A percentile compares a stretch with the other conserved stretches of the same genome.
Evolutionary conservation across 176 grass and related monocot genomes (phyloP).

Genomic region (Eleusine coracana): DNA sequence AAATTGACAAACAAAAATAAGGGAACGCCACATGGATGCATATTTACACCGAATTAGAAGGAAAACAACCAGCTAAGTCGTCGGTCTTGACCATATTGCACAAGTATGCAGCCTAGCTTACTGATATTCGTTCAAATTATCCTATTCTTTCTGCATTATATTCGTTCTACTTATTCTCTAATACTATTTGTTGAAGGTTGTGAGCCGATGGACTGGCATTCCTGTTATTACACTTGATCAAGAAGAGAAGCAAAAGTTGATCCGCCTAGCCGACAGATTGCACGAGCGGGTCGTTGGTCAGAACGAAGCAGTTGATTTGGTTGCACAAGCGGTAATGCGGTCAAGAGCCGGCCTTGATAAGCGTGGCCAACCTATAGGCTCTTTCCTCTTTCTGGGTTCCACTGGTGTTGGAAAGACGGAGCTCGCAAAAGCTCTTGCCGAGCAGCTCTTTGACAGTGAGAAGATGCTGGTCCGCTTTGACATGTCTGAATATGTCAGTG

Average conservation of each 20-base stretch:
- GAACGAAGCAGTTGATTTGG: conserved; percentile 37
- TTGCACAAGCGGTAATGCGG: conserved; percentile 41
- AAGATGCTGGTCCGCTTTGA: conserved; percentile 43
- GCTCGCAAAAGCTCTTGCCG: conserved; percentile 53
- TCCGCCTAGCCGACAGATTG: conserved; percentile 33
- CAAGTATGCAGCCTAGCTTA: neutral
- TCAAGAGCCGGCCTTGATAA: conserved; percentile 39
- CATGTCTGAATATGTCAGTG: conserved; percentile 49
- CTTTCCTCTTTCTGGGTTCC: conserved; percentile 50
- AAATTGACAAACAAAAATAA: neutral
- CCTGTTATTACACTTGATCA: conserved; percentile 37
- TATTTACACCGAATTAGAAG: neutral
- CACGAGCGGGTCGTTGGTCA: conserved; percentile 48
- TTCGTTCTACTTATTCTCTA: neutral
- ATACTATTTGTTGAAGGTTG: neutral
- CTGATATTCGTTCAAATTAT: no score
- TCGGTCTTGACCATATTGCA: conserved; percentile 16
- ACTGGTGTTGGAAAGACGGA: conserved; percentile 67
- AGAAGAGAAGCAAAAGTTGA: conserved; percentile 38
- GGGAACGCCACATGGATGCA: no score
- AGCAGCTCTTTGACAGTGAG: conserved; percentile 39
- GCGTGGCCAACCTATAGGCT: conserved; percentile 27
- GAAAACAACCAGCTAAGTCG: conserved; percentile 6
- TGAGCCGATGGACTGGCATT: conserved; percentile 51
- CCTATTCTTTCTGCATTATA: neutral